A percentile compares a stretch with the other conserved stretches of the same genome.
phyloP scores from a whole-genome alignment of 2,329 filamentous ascomycete genomes.

The Xylariales sp. region DNA sequence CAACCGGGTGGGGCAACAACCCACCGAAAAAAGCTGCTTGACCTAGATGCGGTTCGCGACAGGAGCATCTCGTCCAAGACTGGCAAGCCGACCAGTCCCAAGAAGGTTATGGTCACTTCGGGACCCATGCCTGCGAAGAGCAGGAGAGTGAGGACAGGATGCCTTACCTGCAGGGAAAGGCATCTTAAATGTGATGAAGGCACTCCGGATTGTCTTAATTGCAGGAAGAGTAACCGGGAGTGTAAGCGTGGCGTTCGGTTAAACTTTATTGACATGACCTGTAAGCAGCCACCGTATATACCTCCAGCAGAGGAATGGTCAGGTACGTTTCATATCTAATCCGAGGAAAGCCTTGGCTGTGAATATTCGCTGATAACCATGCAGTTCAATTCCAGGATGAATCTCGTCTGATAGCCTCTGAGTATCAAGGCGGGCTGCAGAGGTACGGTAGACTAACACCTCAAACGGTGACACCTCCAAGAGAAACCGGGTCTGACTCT shows the following conservation, averaged over 20 bases:
- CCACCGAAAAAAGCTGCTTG: constrained; percentile 23
- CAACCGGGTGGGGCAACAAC: constrained; percentile 18
- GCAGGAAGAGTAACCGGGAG: constrained; percentile 77
- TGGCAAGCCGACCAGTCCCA: constrained; percentile 10
- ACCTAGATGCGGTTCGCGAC: no score
- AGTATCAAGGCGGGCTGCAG: constrained; percentile 75
- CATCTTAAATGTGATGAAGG: constrained; percentile 90
- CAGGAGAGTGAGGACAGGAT: constrained; percentile 86
- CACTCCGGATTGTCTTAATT: constrained; percentile 64
- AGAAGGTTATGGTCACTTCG: constrained; percentile 15
- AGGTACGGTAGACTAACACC: constrained; percentile 61
- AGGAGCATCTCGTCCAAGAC: constrained; percentile 9
- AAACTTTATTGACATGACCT: constrained; percentile 86
- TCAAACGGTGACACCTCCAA: constrained; percentile 23
- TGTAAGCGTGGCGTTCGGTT: constrained; percentile 84
- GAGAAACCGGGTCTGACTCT: constrained; percentile 21
- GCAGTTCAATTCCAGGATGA: constrained; percentile 80
- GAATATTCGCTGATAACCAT: neutral
- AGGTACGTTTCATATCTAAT: constrained; percentile 41
- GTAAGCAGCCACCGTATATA: constrained; percentile 62
- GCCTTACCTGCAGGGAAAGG: constrained; percentile 82
- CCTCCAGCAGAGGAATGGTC: constrained; percentile 61
- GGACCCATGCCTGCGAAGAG: constrained; percentile 50
- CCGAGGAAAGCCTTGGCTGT: constrained; percentile 7
- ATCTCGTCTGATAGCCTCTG: constrained; percentile 82